Conservation (phyloP, 2,329 filamentous ascomycete species). For the Colletotrichum kahawae region DNA sequence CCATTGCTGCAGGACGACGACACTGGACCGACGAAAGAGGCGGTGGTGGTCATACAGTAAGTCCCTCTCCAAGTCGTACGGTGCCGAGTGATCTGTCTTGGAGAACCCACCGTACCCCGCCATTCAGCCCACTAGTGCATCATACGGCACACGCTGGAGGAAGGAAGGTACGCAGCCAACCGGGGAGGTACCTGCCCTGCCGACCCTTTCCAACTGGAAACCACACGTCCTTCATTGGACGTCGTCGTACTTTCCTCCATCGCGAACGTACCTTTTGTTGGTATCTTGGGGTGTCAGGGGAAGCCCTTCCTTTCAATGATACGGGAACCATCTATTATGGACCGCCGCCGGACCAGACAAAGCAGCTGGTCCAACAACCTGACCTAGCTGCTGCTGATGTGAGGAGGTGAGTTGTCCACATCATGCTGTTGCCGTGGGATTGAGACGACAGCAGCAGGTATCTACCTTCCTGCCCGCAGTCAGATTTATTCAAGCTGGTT, state of each 20-base stretch:
- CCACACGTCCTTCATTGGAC: neutral
- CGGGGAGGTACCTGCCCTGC: neutral
- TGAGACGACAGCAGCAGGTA: neutral
- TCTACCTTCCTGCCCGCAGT: neutral
- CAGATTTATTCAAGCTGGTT: neutral
- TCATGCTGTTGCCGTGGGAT: neutral
- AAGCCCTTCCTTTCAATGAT: conserved; percentile 4
- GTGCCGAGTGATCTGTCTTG: neutral
- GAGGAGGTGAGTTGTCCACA: conserved; percentile 1
- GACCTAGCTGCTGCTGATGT: neutral
- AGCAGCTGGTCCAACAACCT: neutral
- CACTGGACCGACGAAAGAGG: neutral
- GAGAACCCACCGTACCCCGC: conserved; percentile 16
- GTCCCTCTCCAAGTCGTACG: neutral
- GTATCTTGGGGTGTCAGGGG: conserved; percentile 4
- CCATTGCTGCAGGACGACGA: neutral
- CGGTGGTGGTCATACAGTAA: conserved; percentile 10
- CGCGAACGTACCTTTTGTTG: neutral
- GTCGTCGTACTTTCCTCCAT: neutral
- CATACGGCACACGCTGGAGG: conserved; percentile 6
- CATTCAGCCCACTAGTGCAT: conserved; percentile 19
- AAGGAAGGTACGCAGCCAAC: neutral
- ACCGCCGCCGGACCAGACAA: neutral
- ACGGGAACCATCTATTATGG: neutral
- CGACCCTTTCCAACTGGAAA: neutral